Base-by-base conservation (phyloP, 768 basidiomycete genomes). In the Termitomyces sp. region DNA sequence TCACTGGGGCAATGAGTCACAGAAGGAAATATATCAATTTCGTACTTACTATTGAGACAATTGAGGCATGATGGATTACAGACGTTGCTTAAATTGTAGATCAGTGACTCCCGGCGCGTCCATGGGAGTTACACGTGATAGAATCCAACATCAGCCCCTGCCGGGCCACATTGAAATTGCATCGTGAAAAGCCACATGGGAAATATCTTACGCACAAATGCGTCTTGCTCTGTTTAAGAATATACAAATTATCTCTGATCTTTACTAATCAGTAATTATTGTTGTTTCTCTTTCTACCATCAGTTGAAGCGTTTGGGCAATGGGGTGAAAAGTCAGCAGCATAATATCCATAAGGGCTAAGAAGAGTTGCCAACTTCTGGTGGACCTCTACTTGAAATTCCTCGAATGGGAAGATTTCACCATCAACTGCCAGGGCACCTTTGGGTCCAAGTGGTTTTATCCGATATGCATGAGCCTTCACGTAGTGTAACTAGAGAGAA, bases 351-450 rank as follows among this genome's bases (percentile, higher is more conserved):
- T 79, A 69, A 28, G 82, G 81, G 64, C 88, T 90, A 12, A 91
- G 70, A 30, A 90, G 67, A 0, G 83, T 87, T 22, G 80, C 89
- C 26, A 90, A 69, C 13, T 81, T 79, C n/a, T 74, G 76, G 63
- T 90, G 84, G 10, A 88, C 85, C 69, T 93, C 90, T 3, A 94
- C 84, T 62, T 89, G 80, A 66, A 83, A 93, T 64, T 86, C 82
- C 66, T 85, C 78, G 61, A 89, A 88, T 10, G 88, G 88, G 64
- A 82, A 87, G 5, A 72, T 64, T 71, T 95, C 93, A 8, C 93
- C 93, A 63, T 95, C 93, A 18, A 95, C 76, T 14, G 87, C 75
- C 18, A 94, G 65, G 63, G 73, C 72, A 2, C 87, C 87, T 33
- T 82, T 75, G 3, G 72, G 52, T 2, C 74, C 65, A 32, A 82